phyloP scores from a whole-genome alignment of 257 asterid genomes.

The Solanum paucissectum region DNA sequence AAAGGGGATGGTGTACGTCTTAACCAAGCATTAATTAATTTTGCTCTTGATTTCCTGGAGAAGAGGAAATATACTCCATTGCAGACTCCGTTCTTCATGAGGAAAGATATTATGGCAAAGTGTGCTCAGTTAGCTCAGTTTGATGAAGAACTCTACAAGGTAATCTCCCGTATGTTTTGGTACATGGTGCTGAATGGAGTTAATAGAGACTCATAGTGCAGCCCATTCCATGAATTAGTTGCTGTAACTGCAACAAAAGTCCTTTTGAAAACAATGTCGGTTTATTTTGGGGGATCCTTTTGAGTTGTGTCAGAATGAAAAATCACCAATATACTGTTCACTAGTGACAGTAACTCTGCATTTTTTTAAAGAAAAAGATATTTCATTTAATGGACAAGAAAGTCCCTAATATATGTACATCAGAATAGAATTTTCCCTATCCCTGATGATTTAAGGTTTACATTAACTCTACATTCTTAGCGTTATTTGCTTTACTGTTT shows the following conservation, averaged over 20 bases:
- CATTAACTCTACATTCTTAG: not conserved
- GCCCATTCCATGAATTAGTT: not conserved
- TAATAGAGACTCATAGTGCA: not conserved
- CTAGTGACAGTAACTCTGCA: not conserved
- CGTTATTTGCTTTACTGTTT: not conserved
- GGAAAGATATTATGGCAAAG: conserved; percentile 82
- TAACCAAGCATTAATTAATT: conserved; percentile 75
- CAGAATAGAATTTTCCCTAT: not conserved
- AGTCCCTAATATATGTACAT: not conserved
- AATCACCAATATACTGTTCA: not conserved
- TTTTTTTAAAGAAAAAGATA: not conserved
- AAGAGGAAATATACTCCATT: conserved; percentile 46
- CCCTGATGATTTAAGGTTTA: not conserved
- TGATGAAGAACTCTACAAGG: conserved; percentile 97
- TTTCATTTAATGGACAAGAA: not conserved
- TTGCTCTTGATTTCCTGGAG: conserved; percentile 58
- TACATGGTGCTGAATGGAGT: not conserved
- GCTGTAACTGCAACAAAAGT: not conserved
- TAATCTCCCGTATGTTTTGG: conserved; percentile 9
- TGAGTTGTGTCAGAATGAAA: not conserved
- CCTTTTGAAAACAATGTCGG: not conserved
- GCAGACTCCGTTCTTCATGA: conserved; percentile 89
- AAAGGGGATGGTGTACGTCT: conserved; percentile 78
- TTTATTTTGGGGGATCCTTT: not conserved
- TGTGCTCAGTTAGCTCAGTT: conserved; percentile 95